A percentile compares a stretch with the other conserved stretches of the same genome.
Conservation (phyloP, 2,329 filamentous ascomycete genomes). For the Mycocentrospora acerina region DNA sequence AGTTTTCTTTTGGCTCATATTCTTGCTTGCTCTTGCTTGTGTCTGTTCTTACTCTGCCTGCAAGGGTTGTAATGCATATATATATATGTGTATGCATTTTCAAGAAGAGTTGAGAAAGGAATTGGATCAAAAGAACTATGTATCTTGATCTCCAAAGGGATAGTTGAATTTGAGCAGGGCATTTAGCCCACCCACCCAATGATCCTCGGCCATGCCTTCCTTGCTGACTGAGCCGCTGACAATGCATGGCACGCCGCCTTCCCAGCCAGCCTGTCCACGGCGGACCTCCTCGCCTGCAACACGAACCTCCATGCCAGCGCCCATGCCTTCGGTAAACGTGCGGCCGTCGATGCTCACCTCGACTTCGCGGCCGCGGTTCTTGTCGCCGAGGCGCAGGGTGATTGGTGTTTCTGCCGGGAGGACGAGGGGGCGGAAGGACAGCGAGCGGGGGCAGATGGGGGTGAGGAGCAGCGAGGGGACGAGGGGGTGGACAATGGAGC, state of each 20-base stretch:
- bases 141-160: constrained; percentile 71
- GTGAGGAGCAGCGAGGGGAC: constrained; percentile 88
- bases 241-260: constrained; percentile 87
- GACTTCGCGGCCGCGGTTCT: constrained; percentile 51
- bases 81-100: no score
- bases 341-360: constrained; percentile 55
- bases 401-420: constrained; percentile 84
- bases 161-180: constrained; percentile 96
- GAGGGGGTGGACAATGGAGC: constrained; percentile 90
- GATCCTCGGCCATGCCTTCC: constrained; percentile 67
- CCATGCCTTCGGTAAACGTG: constrained; percentile 46
- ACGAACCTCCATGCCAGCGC: constrained; percentile 67
- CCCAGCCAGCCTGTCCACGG: constrained; percentile 53
- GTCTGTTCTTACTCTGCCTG: no score
- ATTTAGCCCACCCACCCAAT: constrained; percentile 95
- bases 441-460: constrained; percentile 87
- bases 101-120: no score
- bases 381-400: constrained; percentile 74
- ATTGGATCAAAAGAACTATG: no score
- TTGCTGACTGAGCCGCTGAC: constrained; percentile 60
- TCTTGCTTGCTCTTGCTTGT: no score
- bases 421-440: constrained; percentile 89
- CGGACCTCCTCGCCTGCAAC: constrained; percentile 81
- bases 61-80: no score
- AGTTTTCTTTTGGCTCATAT: no score